These are phyloP conservation scores for Phlyctochytrium arcticum DNA, from an alignment of 192 early-diverging fungal species.

Conservation along the genomic window DNA sequence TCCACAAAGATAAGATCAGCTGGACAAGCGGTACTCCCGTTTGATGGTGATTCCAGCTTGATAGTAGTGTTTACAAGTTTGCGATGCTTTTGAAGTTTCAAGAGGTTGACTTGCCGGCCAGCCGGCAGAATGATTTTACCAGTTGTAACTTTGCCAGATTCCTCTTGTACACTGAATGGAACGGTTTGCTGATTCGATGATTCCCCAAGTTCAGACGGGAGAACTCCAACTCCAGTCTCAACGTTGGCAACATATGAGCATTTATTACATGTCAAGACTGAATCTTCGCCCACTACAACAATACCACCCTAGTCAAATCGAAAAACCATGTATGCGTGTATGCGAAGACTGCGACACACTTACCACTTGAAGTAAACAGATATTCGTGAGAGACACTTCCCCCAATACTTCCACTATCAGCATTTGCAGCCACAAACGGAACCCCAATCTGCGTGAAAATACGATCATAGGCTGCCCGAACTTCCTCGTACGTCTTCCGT, in stretches of 20 bases:
- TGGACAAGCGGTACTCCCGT: neutral
- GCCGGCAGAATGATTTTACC: neutral
- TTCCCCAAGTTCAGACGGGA: neutral
- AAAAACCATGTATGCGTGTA: too few species aligned
- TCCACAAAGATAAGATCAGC: neutral
- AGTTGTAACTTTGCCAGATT: neutral
- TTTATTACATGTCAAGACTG: constrained; percentile 60
- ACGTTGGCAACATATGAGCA: constrained; percentile 86
- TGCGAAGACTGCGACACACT: too few species aligned
- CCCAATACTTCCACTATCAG: constrained; percentile 90
- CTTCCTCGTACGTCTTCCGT: constrained; percentile 66
- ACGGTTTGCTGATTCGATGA: neutral
- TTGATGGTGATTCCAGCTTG: neutral
- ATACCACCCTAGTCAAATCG: too few species aligned
- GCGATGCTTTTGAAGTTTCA: constrained; percentile 4
- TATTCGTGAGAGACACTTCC: constrained; percentile 87
- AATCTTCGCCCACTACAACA: constrained; percentile 75
- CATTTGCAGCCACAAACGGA: constrained; percentile 75
- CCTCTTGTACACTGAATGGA: neutral
- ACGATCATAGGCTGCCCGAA: constrained; percentile 69
- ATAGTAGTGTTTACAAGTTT: neutral
- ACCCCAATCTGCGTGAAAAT: constrained; percentile 77
- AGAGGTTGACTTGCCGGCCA: constrained; percentile 4
- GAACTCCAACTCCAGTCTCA: constrained; percentile 59
- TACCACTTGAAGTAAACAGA: constrained; percentile 69